phyloP scores from a whole-genome alignment of 2,329 filamentous ascomycete genomes.

The Aureobasidium zeae region DNA sequence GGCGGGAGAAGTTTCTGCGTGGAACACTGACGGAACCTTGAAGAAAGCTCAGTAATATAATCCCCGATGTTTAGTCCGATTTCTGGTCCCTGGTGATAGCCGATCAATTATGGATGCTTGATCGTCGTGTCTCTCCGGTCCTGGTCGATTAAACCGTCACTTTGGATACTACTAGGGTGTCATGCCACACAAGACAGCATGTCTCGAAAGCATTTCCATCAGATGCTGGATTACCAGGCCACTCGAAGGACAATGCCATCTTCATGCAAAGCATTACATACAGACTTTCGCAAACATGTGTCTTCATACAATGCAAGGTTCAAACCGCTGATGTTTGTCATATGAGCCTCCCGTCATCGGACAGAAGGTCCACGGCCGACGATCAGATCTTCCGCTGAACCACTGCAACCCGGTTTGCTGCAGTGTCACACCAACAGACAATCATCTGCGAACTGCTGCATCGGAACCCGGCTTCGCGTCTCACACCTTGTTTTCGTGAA shows the following conservation, averaged over 20 bases:
- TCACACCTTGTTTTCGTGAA: constrained; percentile 5
- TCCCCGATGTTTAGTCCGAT: background rate
- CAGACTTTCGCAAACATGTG: background rate
- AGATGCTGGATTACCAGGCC: background rate
- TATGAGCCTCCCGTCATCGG: background rate
- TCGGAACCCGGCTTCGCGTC: constrained; percentile 10
- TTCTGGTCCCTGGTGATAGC: constrained; percentile 3
- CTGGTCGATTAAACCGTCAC: background rate
- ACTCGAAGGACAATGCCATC: background rate
- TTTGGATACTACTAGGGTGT: background rate
- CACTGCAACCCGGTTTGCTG: constrained; percentile 7
- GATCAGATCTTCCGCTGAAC: constrained; percentile 4
- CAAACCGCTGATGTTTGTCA: constrained; percentile 6
- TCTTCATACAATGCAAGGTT: constrained; percentile 1
- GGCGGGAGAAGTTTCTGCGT: constrained; percentile 12
- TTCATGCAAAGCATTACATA: background rate
- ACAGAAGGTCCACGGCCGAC: background rate
- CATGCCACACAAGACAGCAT: background rate
- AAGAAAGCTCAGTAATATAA: background rate
- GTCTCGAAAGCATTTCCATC: background rate
- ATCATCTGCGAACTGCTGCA: constrained; percentile 16
- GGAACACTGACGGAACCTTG: constrained; percentile 4
- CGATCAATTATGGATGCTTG: background rate
- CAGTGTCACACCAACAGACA: constrained; percentile 12
- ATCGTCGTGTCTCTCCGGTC: background rate